Evolutionary conservation across 257 asterid species (phyloP), one percentile per base, ranked within the genome.

Genomic region (Salvia hispanica): DNA sequence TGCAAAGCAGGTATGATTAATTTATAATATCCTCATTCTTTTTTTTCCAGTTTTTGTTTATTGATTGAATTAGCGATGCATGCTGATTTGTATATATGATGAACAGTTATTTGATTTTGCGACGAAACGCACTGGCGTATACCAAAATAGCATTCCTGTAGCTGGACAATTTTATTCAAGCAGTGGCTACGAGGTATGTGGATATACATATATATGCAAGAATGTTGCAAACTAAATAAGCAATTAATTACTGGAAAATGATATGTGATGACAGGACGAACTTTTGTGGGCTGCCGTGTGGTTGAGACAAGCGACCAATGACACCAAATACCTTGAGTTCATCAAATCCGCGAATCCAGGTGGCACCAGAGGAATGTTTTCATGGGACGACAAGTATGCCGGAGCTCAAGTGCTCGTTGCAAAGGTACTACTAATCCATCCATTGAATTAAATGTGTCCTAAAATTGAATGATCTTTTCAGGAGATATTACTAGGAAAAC

Each of bases 261-360:
- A 39, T 7, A 39, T 39, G 54, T 48, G 58, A 21, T 21, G 58
- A 52, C 39, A 88, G 95, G 95, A 86, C 58, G 93, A 88, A 71
- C 75, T 78, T 3, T 53, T 86, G 33, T 88, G 95, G 95, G 89
- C 93, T 7, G 87, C 91, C 6, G 84, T 76, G 2, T 88, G 96
- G 96, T 60, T 86, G 13, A n/a, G 71, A 2, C 46, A 74, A 53
- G 93, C 91, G 8, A 88, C 93, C 0, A 10, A 74, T 4, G 77
- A 71, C 42, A 7, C 44, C 9, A 46, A 3, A 3, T 88, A 86
- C 66, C 16, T 69, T 0, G 18, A 73, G 11, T 82, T 59, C 58
- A 64, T 84, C 46, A 52, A 13, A 18, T 59, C 80, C 44, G 2
- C 68, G 0, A 71, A 58, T 45, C 55, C 69, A 2, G 91, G 91